Percentiles rank a stretch among this genome's conserved stretches.
phyloP scores from a whole-genome alignment of 1,139 yeast species.

The Eremothecium sinecaudum region DNA sequence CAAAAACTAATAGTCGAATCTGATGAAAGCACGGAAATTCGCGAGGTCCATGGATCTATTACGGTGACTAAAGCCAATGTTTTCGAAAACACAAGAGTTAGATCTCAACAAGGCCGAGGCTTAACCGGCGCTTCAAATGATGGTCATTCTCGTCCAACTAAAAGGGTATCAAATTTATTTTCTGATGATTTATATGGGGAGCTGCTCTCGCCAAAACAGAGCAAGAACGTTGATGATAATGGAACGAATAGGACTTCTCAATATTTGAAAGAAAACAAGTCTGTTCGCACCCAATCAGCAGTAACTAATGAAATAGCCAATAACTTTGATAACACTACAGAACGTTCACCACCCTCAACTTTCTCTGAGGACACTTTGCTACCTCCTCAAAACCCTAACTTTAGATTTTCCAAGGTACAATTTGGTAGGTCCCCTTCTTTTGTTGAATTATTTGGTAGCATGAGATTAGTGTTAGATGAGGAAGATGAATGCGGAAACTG shows the following conservation, averaged over 20 bases:
- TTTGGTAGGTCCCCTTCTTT: conserved; percentile 25
- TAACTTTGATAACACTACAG: background rate
- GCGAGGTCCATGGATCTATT: too few species aligned
- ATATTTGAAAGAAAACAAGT: background rate
- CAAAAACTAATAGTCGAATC: too few species aligned
- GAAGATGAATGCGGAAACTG: conserved; percentile 27
- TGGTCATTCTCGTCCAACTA: too few species aligned
- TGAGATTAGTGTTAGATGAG: conserved; percentile 27
- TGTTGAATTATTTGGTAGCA: conserved; percentile 24
- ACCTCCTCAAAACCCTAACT: background rate
- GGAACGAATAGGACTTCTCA: background rate
- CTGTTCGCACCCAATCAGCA: background rate
- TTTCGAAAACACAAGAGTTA: too few species aligned
- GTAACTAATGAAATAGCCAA: background rate
- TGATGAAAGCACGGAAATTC: too few species aligned
- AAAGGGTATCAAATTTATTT: conserved; percentile 20
- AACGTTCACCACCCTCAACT: background rate
- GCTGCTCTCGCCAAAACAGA: conserved; percentile 7
- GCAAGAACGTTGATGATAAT: background rate
- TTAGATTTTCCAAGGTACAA: conserved; percentile 8
- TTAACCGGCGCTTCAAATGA: too few species aligned
- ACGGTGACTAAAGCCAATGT: too few species aligned
- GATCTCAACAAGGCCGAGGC: too few species aligned
- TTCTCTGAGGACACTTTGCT: background rate
- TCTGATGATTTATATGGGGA: conserved; percentile 27